Evolutionary conservation across 1,284 basidiomycete species (phyloP).

Genomic region (Ceratobasidium sp.): DNA sequence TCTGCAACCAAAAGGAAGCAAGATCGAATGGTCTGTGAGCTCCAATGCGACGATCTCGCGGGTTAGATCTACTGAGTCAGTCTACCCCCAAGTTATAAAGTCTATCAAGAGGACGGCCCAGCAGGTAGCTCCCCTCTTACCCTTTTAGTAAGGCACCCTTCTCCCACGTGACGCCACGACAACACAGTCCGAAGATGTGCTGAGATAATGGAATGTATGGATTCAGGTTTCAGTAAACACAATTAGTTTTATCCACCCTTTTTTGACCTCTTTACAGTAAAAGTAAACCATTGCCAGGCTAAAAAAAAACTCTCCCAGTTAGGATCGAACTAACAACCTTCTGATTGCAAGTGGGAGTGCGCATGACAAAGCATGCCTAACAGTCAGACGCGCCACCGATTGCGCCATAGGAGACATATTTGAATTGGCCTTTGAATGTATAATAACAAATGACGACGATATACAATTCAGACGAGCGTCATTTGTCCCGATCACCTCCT

Average conservation of each 20-base stretch:
- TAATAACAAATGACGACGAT: too few relatives aligned
- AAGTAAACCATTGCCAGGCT: too few relatives aligned
- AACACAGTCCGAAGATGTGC: too few relatives aligned
- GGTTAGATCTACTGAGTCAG: background rate
- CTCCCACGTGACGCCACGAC: background rate
- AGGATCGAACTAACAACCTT: slow-evolving; percentile 33
- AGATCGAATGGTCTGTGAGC: background rate
- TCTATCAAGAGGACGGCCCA: slow-evolving; percentile 7
- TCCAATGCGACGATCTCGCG: background rate
- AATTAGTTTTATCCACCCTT: too few relatives aligned
- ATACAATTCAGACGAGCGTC: too few relatives aligned
- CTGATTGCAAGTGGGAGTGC: background rate
- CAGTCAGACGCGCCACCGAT: slow-evolving; percentile 32
- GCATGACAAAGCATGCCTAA: slow-evolving; percentile 16
- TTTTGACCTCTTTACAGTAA: too few relatives aligned
- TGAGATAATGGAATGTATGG: too few relatives aligned
- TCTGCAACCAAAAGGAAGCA: too few relatives aligned
- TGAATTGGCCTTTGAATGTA: background rate
- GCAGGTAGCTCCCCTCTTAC: slow-evolving; percentile 9
- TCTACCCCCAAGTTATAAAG: background rate
- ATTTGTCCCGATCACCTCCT: background rate
- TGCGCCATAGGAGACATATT: slow-evolving; percentile 25
- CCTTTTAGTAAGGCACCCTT: background rate
- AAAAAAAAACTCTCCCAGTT: slow-evolving; percentile 12
- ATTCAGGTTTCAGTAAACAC: too few relatives aligned